Evolutionary conservation across 768 basidiomycete genomes (phyloP).

Genomic region (Amanita brunnescens): DNA sequence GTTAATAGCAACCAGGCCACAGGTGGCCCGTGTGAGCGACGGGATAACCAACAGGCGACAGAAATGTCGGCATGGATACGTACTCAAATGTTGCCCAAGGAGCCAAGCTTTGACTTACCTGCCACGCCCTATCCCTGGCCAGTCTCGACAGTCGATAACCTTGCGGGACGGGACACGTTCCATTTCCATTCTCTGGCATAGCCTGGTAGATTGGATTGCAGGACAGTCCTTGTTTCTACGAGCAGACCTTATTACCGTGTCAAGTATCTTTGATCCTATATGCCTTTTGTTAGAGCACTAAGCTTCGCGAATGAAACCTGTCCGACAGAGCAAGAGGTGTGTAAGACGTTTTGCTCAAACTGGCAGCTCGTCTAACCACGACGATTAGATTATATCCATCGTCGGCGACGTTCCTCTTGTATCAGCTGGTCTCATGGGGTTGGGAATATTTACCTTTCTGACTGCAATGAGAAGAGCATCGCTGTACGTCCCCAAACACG

Average conservation of each 20-base stretch:
- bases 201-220: not conserved
- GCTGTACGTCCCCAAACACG: slow-evolving; percentile 29
- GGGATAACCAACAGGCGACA: no score
- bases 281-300: no score
- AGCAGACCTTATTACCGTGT: no score
- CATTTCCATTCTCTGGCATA: not conserved
- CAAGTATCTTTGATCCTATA: no score
- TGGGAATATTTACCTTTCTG: slow-evolving; percentile 52
- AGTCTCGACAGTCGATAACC: no score
- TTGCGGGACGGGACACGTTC: not conserved
- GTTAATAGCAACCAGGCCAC: no score
- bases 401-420: slow-evolving; percentile 62
- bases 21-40: no score
- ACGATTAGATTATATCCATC: slow-evolving; percentile 40
- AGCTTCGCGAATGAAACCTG: no score
- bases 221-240: not conserved
- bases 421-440: slow-evolving; percentile 54
- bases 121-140: no score
- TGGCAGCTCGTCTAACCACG: not conserved
- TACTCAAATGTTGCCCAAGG: no score
- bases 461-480: slow-evolving; percentile 42
- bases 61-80: no score
- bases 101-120: no score
- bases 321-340: not conserved
- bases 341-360: not conserved